phyloP scores from a whole-genome alignment of 257 asterid genomes.

The Salvia hispanica region DNA sequence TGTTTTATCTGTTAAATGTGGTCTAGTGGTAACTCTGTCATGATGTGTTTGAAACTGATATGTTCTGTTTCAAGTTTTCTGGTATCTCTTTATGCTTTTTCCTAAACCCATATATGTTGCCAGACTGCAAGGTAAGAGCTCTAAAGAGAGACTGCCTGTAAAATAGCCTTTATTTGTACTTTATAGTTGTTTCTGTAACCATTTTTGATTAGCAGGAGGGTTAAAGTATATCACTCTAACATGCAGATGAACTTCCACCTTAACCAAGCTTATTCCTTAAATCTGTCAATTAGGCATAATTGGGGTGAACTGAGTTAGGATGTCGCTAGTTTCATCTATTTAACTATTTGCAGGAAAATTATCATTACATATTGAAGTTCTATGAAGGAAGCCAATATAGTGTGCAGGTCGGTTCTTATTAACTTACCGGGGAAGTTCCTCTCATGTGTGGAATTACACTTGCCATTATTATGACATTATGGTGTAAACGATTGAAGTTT shows the following conservation, averaged over 20 bases:
- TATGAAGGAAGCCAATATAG: not conserved
- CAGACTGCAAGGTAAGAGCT: not conserved
- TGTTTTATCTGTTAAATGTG: not conserved
- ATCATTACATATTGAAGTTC: not conserved
- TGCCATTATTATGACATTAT: not conserved
- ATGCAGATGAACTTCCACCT: not conserved
- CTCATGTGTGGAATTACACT: not conserved
- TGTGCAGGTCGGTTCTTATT: not conserved
- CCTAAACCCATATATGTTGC: not conserved
- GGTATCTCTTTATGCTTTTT: not conserved
- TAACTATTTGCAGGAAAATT: not conserved
- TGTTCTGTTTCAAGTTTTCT: not conserved
- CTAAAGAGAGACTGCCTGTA: not conserved
- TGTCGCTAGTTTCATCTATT: not conserved
- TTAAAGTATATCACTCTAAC: not conserved
- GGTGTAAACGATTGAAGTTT: too few relatives aligned
- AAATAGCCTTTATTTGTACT: not conserved
- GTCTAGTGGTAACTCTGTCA: not conserved
- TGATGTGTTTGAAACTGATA: not conserved
- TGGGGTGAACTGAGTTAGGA: not conserved
- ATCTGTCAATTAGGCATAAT: not conserved
- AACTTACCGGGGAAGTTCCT: not conserved
- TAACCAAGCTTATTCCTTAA: not conserved
- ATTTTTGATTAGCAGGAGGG: not conserved
- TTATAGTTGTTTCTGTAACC: not conserved